phyloP scores from a whole-genome alignment of 2,329 filamentous ascomycete genomes.

The Coniochaeta hoffmannii region DNA sequence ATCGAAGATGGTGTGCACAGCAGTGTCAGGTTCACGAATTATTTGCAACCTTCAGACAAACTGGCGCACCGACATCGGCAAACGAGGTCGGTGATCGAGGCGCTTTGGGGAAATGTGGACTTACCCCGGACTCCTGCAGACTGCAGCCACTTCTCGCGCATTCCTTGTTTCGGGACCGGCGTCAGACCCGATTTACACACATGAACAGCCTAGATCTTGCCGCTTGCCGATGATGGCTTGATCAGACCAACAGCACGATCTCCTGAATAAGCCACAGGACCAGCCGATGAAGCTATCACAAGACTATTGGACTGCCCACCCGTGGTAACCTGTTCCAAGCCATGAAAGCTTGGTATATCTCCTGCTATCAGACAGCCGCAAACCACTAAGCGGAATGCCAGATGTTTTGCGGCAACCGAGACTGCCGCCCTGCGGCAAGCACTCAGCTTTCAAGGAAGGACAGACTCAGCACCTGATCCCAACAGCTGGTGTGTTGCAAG shows the following conservation, averaged over 20 bases:
- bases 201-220: not conserved
- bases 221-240: not conserved
- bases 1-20: not conserved
- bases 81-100: not conserved
- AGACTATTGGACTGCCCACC: constrained; percentile 25
- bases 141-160: not conserved
- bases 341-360: too few species aligned
- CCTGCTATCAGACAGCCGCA: too few species aligned
- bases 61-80: not conserved
- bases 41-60: not conserved
- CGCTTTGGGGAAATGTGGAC: not conserved
- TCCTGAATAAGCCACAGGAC: too few species aligned
- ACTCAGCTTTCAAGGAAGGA: not conserved
- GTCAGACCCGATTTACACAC: not conserved
- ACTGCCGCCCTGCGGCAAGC: not conserved
- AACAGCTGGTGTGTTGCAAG: too few species aligned
- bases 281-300: not conserved
- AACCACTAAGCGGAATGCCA: not conserved
- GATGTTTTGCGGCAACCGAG: not conserved
- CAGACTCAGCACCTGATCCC: too few species aligned
- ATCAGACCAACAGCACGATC: too few species aligned
- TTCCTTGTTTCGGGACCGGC: not conserved
- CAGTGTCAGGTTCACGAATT: not conserved
- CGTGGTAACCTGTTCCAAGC: constrained; percentile 31
- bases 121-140: constrained; percentile 1